Base-by-base conservation (phyloP, 176 grass and related monocot genomes). In the Lolium perenne region DNA sequence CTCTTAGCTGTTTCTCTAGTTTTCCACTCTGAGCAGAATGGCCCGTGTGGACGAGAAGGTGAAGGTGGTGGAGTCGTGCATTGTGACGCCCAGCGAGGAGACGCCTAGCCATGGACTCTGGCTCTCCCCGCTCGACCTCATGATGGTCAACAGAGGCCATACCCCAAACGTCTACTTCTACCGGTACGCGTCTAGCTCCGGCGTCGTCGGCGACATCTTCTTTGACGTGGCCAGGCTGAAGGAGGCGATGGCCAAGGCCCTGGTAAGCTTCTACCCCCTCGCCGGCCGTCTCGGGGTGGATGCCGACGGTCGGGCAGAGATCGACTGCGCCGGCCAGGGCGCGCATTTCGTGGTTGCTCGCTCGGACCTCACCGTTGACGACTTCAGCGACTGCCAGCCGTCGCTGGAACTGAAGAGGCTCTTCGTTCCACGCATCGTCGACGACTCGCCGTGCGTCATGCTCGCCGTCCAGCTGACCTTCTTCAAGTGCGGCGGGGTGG, bases 141-240 rank as follows among this genome's bases (percentile, higher is more conserved):
- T 49, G 47, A 49, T 49, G 47, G 47, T 49, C 47, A 49, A 49
- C 47, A 49, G 47, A 49, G 47, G 47, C 47, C 78, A 87, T 76
- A 87, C 89, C 50, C 85, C 89, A 6, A 69, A 32, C 1, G 81
- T 91, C 22, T 84, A 84, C 67, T 61, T 87, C 38, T 91, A 87
- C 80, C 49, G 61, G 21, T 57, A 38, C 16, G 51, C 43, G 43
- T 45, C 43, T 45, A 8, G 15, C 4, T 10, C 61, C 20, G 63
- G 25, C 21, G 66, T 3, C 32, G 46, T 61, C 18, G 23, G 51
- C n/a, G 80, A 83, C 10, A 35, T 3, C 26, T 87, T 84, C 16
- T 81, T 85, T 2, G 40, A 23, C 1, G 80, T 87, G 20, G 51
- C 38, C 4, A 5, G 86, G 73, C 40, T 72, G 7, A 91, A 91